Percentiles rank a stretch among this genome's conserved stretches.
These are phyloP conservation scores for Gossypium herbaceum DNA, from an alignment of 345 rosid genomes.

Conservation along the genomic window DNA sequence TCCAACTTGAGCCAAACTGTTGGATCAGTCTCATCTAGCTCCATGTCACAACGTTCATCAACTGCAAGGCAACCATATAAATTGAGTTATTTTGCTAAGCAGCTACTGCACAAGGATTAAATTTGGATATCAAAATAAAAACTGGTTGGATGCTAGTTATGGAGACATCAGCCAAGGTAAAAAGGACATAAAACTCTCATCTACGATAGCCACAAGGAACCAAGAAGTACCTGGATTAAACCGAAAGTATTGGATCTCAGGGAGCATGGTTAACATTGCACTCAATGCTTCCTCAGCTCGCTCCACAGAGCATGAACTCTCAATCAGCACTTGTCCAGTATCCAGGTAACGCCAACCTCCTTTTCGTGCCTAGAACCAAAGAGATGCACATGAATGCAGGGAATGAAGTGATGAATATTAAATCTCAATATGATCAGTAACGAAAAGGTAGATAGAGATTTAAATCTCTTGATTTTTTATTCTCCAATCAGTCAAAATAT, in stretches of 20 bases:
- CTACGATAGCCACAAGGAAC: constrained; percentile 1
- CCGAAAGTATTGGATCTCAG: constrained; percentile 85
- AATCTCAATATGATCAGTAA: neutral
- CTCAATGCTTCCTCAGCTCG: constrained; percentile 94
- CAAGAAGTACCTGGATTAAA: constrained; percentile 74
- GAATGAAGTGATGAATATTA: neutral
- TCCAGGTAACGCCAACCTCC: constrained; percentile 99
- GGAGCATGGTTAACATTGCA: constrained; percentile 83
- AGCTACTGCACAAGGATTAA: neutral
- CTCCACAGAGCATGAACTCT: constrained; percentile 97
- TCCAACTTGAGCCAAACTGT: constrained; percentile 87
- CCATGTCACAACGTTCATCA: constrained; percentile 97
- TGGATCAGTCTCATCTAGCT: constrained; percentile 98
- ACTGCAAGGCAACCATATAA: constrained; percentile 40
- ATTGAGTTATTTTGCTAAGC: constrained; percentile 14
- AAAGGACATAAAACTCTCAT: constrained; percentile 3
- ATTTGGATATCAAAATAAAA: neutral
- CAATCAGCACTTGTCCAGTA: constrained; percentile 95
- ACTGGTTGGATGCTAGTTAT: neutral
- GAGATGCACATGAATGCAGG: constrained; percentile 1
- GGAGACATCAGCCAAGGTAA: neutral
- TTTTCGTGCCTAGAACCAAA: constrained; percentile 57
- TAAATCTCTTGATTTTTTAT: neutral
- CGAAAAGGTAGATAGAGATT: neutral
- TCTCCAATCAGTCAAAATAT: neutral